Conservation (phyloP, 129 eudicot species). For the Flaveria bidentis region DNA sequence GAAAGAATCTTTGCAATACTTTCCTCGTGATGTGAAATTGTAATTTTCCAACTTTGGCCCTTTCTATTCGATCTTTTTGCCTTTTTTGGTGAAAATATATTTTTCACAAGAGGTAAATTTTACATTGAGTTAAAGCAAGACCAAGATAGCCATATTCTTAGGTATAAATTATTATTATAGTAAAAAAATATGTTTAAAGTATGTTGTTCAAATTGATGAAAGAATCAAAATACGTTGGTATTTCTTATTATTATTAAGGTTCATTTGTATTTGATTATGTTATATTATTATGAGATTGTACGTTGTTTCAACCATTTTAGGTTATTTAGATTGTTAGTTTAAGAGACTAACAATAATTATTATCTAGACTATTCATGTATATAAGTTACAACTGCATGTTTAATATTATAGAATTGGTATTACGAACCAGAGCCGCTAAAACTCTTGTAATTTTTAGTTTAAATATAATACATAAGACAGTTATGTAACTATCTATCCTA, state of each 20-base stretch:
- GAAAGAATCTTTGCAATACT: slow-evolving; percentile 29
- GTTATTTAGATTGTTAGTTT: not conserved
- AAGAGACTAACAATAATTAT: too few species aligned
- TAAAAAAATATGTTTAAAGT: not conserved
- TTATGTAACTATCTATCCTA: too few species aligned
- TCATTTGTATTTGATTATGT: too few species aligned
- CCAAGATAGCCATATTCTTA: not conserved
- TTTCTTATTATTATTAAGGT: too few species aligned
- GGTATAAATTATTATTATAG: not conserved
- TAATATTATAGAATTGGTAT: too few species aligned
- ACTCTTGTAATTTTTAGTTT: too few species aligned
- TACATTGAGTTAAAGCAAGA: not conserved
- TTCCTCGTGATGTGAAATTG: slow-evolving; percentile 13
- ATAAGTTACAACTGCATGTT: too few species aligned
- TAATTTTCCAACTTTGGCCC: slow-evolving; percentile 17
- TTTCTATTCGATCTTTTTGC: slow-evolving; percentile 25
- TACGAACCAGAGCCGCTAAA: too few species aligned
- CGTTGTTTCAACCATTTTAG: not conserved
- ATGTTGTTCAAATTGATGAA: not conserved
- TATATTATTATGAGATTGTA: not conserved
- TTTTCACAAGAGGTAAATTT: not conserved
- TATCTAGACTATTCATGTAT: too few species aligned
- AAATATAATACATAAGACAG: too few species aligned
- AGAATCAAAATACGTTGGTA: not conserved
- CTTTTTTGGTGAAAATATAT: not conserved